A percentile compares a stretch with the other conserved stretches of the same genome.
phyloP scores from a whole-genome alignment of 805 yeast genomes.

The Candida ficus region DNA sequence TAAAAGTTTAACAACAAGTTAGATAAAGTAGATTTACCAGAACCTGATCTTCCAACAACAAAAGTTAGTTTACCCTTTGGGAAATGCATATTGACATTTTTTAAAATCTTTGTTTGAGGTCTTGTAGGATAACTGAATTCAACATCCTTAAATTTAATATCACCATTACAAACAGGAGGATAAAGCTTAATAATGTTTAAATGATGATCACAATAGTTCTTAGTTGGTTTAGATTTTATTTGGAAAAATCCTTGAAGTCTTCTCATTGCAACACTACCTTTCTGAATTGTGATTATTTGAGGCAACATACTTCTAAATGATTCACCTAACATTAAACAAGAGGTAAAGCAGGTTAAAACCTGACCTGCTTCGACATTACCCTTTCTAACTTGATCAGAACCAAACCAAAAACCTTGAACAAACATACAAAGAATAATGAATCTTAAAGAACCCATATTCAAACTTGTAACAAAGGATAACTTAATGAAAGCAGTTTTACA shows the following conservation, averaged over 20 bases:
- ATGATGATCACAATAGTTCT: constrained; percentile 8
- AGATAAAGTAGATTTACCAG: constrained; percentile 85
- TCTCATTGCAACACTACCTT: constrained; percentile 64
- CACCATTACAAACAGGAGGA: constrained; percentile 37
- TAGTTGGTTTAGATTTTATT: constrained; percentile 9
- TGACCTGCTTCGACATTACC: constrained; percentile 51
- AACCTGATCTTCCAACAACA: constrained; percentile 84
- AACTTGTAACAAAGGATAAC: constrained; percentile 41
- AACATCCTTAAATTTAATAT: constrained; percentile 50
- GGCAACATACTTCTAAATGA: constrained; percentile 50
- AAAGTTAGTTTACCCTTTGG: constrained; percentile 46
- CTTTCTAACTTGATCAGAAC: constrained; percentile 55
- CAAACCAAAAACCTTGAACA: constrained; percentile 92
- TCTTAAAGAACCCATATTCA: constrained; percentile 54
- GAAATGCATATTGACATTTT: constrained; percentile 41
- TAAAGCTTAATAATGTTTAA: constrained; percentile 16
- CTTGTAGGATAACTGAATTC: constrained; percentile 62
- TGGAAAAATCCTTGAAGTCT: constrained; percentile 41
- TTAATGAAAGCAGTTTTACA: constrained; percentile 38
- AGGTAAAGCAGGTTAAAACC: constrained; percentile 77
- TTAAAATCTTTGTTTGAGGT: constrained; percentile 40
- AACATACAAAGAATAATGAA: constrained; percentile 65
- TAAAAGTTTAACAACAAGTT: constrained; percentile 61
- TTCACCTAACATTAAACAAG: constrained; percentile 71
- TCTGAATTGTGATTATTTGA: constrained; percentile 57